phyloP scores from a whole-genome alignment of 495 filamentous ascomycete genomes.

The Astrothelium subdiscretum region DNA sequence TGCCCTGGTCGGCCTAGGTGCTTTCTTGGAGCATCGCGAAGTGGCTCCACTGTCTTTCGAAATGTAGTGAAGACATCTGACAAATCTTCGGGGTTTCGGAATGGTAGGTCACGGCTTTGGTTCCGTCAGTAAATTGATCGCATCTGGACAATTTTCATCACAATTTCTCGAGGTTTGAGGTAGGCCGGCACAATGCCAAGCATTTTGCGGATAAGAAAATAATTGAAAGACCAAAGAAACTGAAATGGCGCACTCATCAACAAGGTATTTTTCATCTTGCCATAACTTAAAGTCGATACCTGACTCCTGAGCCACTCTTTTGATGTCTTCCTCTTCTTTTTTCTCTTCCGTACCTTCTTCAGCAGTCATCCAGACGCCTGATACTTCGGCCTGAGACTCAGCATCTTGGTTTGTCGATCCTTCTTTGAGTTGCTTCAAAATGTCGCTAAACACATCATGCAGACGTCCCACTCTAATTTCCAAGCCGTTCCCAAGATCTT shows the following conservation, averaged over 20 bases:
- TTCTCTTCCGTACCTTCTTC: slow-evolving; percentile 57
- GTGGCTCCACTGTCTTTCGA: slow-evolving; percentile 52
- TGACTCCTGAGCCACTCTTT: slow-evolving; percentile 33
- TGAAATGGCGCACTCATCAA: slow-evolving; percentile 49
- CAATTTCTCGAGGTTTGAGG: neutral
- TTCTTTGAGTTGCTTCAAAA: slow-evolving; percentile 37
- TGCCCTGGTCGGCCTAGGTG: slow-evolving; percentile 33
- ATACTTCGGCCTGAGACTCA: slow-evolving; percentile 33
- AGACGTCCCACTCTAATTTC: slow-evolving; percentile 49
- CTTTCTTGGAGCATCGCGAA: slow-evolving; percentile 45
- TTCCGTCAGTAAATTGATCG: neutral
- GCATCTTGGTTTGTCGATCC: neutral
- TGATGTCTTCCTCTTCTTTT: slow-evolving; percentile 43
- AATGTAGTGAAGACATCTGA: slow-evolving; percentile 60
- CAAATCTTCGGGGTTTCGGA: slow-evolving; percentile 37
- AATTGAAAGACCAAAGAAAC: neutral
- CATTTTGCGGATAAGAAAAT: neutral
- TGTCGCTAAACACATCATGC: slow-evolving; percentile 38
- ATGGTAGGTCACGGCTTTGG: slow-evolving; percentile 44
- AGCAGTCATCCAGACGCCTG: slow-evolving; percentile 55
- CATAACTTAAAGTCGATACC: slow-evolving; percentile 47
- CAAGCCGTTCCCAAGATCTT: slow-evolving; percentile 44
- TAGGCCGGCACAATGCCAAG: neutral
- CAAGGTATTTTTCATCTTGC: slow-evolving; percentile 61
- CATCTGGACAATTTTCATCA: neutral